Conservation (phyloP, 2,329 filamentous ascomycete genomes). For the Atkinsonella texensis region DNA sequence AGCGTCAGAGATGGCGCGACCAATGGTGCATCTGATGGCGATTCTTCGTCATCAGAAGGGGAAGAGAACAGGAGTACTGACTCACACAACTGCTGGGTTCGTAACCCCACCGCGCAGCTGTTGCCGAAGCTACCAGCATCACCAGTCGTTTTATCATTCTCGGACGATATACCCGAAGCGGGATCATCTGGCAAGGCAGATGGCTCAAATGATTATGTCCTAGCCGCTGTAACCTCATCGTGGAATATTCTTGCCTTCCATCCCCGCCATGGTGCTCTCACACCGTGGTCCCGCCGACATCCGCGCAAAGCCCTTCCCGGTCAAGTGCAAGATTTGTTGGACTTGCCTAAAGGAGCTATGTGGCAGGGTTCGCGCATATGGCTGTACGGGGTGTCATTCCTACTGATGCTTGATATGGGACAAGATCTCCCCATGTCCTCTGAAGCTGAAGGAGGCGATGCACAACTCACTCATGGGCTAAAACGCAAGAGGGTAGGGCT, state of each 20-base stretch:
- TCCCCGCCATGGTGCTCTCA: conserved; percentile 62
- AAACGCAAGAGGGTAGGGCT: conserved; percentile 43
- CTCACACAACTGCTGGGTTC: conserved; percentile 52
- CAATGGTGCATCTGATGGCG: conserved; percentile 25
- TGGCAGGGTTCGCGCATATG: conserved; percentile 75
- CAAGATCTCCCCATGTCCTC: conserved; percentile 45
- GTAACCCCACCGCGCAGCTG: conserved; percentile 57
- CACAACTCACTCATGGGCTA: conserved; percentile 20
- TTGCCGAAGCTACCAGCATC: conserved; percentile 55
- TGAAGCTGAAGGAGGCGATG: conserved; percentile 19
- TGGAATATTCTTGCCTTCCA: conserved; percentile 68
- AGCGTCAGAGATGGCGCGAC: conserved; percentile 20
- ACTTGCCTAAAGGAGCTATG: conserved; percentile 70
- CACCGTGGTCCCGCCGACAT: conserved; percentile 78
- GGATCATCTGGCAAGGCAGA: conserved; percentile 16
- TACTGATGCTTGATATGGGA: conserved; percentile 84
- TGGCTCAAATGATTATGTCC: conserved; percentile 33
- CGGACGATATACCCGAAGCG: conserved; percentile 30
- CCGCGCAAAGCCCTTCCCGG: conserved; percentile 61
- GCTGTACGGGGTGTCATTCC: conserved; percentile 75
- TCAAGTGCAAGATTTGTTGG: conserved; percentile 61
- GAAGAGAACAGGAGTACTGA: conserved; percentile 33
- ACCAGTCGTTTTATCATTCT: conserved; percentile 58
- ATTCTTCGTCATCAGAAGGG: conserved; percentile 24
- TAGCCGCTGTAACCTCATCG: conserved; percentile 42